A percentile compares a stretch with the other conserved stretches of the same genome.
These are phyloP conservation scores for Citrus australasica DNA, from an alignment of 345 rosid species.

Conservation along the genomic window DNA sequence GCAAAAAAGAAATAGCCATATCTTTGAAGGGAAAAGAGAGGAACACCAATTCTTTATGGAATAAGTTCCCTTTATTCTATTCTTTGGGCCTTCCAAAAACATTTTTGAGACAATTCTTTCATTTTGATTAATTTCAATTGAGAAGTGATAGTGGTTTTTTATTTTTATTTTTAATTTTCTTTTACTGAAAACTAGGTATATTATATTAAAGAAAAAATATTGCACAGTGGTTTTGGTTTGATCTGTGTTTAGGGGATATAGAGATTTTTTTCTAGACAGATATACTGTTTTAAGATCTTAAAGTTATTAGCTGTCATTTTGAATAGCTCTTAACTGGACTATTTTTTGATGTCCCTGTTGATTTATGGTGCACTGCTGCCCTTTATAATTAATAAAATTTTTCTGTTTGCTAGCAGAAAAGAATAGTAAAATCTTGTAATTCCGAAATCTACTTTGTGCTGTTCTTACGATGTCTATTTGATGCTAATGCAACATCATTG, in stretches of 20 bases:
- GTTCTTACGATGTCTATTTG: background rate
- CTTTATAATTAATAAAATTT: background rate
- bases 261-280: background rate
- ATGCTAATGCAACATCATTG: constrained; percentile 3
- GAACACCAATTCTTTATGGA: no score
- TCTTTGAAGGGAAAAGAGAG: no score
- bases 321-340: background rate
- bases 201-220: background rate
- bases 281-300: background rate
- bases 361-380: background rate
- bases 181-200: background rate
- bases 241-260: background rate
- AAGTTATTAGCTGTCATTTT: background rate
- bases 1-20: no score
- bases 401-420: background rate
- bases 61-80: no score
- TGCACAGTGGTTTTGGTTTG: background rate
- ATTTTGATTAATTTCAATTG: no score
- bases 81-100: no score
- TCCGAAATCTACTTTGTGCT: background rate
- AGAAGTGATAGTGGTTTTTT: no score
- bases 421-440: background rate
- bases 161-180: no score
- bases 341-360: background rate
- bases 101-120: no score